phyloP scores from a whole-genome alignment of 1,139 yeast genomes.

The Hemisphaericaspora subhashii region DNA sequence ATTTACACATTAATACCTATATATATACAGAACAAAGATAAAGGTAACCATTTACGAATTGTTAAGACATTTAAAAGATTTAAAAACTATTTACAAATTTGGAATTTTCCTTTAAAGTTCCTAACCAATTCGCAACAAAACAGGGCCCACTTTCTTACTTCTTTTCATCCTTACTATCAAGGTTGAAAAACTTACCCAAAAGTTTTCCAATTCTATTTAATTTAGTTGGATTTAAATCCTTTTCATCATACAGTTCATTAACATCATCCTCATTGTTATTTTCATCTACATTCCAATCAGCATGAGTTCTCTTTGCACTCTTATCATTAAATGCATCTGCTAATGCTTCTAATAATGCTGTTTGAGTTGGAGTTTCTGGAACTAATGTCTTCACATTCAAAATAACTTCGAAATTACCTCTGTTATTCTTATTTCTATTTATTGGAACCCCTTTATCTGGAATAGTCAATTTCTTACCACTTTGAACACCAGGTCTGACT shows the following conservation, averaged over 20 bases:
- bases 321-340: slow-evolving; percentile 87
- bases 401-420: slow-evolving; percentile 82
- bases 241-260: slow-evolving; percentile 31
- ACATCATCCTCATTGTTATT: slow-evolving; percentile 16
- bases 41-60: too few relatives aligned
- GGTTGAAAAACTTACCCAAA: slow-evolving; percentile 62
- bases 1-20: too few relatives aligned
- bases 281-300: slow-evolving; percentile 48
- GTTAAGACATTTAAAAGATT: too few relatives aligned
- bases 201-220: slow-evolving; percentile 62
- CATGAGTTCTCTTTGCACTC: slow-evolving; percentile 69
- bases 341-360: slow-evolving; percentile 88
- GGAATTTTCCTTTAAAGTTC: not conserved
- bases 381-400: slow-evolving; percentile 70
- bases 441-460: slow-evolving; percentile 89
- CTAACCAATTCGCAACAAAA: not conserved
- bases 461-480: slow-evolving; percentile 70
- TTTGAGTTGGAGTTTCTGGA: slow-evolving; percentile 84
- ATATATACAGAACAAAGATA: too few relatives aligned
- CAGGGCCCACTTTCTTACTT: slow-evolving; percentile 1
- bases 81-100: too few relatives aligned
- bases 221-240: slow-evolving; percentile 56
- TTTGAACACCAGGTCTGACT: slow-evolving; percentile 85
- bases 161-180: slow-evolving; percentile 30
- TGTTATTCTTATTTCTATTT: slow-evolving; percentile 50